Evolutionary conservation across 2,329 filamentous ascomycete genomes (phyloP), one percentile per base, ranked within the genome.

Genomic region (Clathrospora elynae): DNA sequence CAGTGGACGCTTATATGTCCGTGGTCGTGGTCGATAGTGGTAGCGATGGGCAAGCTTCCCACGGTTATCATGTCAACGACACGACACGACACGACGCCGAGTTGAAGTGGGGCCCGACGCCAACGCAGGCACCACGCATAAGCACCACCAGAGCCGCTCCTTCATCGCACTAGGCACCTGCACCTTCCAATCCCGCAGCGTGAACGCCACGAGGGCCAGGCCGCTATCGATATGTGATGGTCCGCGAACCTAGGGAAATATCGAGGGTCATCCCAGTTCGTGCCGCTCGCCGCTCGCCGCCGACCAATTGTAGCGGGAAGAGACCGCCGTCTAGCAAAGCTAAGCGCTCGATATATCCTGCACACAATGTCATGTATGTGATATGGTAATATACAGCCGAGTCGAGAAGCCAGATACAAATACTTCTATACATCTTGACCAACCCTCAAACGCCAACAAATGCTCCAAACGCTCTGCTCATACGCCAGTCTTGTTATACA

Each of bases 391-490:
- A 51, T 57, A 64, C 65, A 56, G 51, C 59, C 62, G 66, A 67
- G 65, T 68, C 62, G 63, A 67, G 64, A 64, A 57, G 53, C 51
- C 48, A 53, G 43, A 46, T 46, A 50, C 42, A 45, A 50, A 46
- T 52, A 46, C 46, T 41, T 53, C 51, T 53, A 55, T 54, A 62
- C 51, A 56, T 41, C 34, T 49, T 42, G 33, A 42, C 40, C 41
- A 46, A 42, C 26, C 35, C 29, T 41, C 10, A 50, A 51, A 35
- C 47, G 57, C 64, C 65, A 53, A 53, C 37, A 61, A 64, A 68
- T 67, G 64, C 64, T 57, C 39, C 42, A 51, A 49, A 50, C 36
- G 39, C 31, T 28, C 42, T 43, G 34, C 41, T 30, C 25, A 17
- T 45, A 29, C 26, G 37, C 44, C 46, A 24, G 34, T 12, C 38